phyloP scores from a whole-genome alignment of 306 rosid species.

The Fragaria vesca region DNA sequence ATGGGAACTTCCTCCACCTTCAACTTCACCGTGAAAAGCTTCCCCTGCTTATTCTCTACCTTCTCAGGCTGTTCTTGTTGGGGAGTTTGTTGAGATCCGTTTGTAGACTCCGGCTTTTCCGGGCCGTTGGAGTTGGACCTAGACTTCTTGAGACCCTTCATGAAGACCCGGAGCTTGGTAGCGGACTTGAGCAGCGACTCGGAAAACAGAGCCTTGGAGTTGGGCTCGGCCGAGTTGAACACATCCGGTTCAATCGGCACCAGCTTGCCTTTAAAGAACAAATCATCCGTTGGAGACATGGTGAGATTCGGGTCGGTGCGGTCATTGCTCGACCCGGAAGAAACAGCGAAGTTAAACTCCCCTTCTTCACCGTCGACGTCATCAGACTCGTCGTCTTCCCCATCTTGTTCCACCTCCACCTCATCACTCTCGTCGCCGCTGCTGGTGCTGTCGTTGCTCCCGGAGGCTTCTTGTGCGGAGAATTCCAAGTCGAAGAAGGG shows the following conservation, averaged over 20 bases:
- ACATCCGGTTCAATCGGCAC: constrained; percentile 60
- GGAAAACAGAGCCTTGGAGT: constrained; percentile 57
- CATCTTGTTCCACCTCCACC: constrained; percentile 13
- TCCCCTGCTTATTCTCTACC: constrained; percentile 26
- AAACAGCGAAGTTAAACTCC: constrained; percentile 74
- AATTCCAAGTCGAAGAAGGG: constrained; percentile 94
- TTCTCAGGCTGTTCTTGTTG: not conserved
- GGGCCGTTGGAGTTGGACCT: constrained; percentile 27
- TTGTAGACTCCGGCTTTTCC: constrained; percentile 35
- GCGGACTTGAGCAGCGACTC: constrained; percentile 79
- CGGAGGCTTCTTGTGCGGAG: constrained; percentile 17
- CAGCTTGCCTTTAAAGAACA: constrained; percentile 70
- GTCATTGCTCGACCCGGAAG: constrained; percentile 67
- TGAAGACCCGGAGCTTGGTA: constrained; percentile 79
- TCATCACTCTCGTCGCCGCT: constrained; percentile 18
- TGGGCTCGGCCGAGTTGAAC: constrained; percentile 46
- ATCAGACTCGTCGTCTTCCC: constrained; percentile 30
- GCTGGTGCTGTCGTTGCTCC: constrained; percentile 9
- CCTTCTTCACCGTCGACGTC: constrained; percentile 32
- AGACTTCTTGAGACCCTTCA: constrained; percentile 67
- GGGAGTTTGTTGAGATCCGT: constrained; percentile 16
- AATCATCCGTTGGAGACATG: constrained; percentile 68
- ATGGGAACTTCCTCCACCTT: constrained; percentile 89
- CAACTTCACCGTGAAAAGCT: constrained; percentile 67
- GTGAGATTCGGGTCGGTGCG: constrained; percentile 60